These are phyloP conservation scores for Rhodotorula mucilaginosa DNA, from an alignment of 1,284 basidiomycete species.

Conservation along the genomic window DNA sequence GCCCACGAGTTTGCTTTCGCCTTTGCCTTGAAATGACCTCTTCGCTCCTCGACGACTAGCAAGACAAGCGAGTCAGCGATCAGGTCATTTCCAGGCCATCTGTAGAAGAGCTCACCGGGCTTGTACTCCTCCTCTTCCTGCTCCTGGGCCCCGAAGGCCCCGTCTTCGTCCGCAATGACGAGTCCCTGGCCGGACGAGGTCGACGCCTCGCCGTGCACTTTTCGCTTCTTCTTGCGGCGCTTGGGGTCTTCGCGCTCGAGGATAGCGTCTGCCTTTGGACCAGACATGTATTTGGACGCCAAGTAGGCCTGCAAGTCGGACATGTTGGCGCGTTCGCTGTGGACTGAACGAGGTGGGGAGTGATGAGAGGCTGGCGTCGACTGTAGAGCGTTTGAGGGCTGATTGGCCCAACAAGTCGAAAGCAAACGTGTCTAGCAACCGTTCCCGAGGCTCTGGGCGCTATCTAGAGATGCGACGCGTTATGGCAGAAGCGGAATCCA, in stretches of 20 bases:
- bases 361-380: too few relatives aligned
- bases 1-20: conserved; percentile 27
- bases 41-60: conserved; percentile 35
- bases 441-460: too few relatives aligned
- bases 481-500: too few relatives aligned
- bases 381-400: not conserved
- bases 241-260: conserved; percentile 57
- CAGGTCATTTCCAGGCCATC: too few relatives aligned
- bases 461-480: too few relatives aligned
- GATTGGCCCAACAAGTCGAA: too few relatives aligned
- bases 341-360: not conserved
- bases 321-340: conserved; percentile 34
- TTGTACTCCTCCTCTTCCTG: conserved; percentile 50
- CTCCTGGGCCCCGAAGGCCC: conserved; percentile 40
- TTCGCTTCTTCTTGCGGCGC: conserved; percentile 66
- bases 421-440: too few relatives aligned
- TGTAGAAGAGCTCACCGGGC: conserved; percentile 47
- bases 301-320: conserved; percentile 55
- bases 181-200: conserved; percentile 41
- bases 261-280: conserved; percentile 93
- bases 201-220: conserved; percentile 50
- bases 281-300: conserved; percentile 79
- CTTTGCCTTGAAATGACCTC: conserved; percentile 38
- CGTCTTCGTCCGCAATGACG: conserved; percentile 50
- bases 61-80: not conserved